Conservation (phyloP, 345 rosid genomes). For the Leavenworthia alabamica region DNA sequence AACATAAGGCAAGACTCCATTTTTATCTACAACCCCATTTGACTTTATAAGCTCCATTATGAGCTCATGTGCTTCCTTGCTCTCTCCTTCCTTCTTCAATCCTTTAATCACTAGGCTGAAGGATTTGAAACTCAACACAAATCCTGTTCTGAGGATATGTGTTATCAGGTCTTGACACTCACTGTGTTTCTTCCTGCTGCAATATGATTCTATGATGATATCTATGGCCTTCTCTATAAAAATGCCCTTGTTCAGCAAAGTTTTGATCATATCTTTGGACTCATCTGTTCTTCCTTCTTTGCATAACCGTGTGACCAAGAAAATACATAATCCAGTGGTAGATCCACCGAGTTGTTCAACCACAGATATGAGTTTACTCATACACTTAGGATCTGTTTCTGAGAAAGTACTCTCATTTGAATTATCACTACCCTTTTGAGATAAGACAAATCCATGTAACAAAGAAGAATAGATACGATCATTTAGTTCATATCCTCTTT, state of each 20-base stretch:
- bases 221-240: conserved; percentile 35
- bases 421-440: neutral
- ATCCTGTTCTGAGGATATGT: conserved; percentile 28
- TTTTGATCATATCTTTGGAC: conserved; percentile 24
- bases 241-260: conserved; percentile 16
- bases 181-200: conserved; percentile 24
- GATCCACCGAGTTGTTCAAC: conserved; percentile 34
- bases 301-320: conserved; percentile 32
- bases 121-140: conserved; percentile 36
- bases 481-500: conserved; percentile 37
- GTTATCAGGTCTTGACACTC: conserved; percentile 32
- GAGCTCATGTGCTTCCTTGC: conserved; percentile 28
- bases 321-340: conserved; percentile 23
- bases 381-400: conserved; percentile 31
- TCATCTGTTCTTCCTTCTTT: conserved; percentile 34
- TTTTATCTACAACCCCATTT: conserved; percentile 29
- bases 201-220: conserved; percentile 34
- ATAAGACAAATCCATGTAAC: conserved; percentile 29
- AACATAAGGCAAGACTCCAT: conserved; percentile 26
- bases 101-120: conserved; percentile 37
- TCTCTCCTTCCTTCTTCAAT: conserved; percentile 31
- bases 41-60: conserved; percentile 35
- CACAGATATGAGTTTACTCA: conserved; percentile 20
- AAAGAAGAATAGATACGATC: conserved; percentile 30
- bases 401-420: neutral